A percentile compares a stretch with the other conserved stretches of the same genome.
These are phyloP conservation scores for Wickerhamomyces silvicola DNA, from an alignment of 805 yeast genomes.

Conservation along the genomic window DNA sequence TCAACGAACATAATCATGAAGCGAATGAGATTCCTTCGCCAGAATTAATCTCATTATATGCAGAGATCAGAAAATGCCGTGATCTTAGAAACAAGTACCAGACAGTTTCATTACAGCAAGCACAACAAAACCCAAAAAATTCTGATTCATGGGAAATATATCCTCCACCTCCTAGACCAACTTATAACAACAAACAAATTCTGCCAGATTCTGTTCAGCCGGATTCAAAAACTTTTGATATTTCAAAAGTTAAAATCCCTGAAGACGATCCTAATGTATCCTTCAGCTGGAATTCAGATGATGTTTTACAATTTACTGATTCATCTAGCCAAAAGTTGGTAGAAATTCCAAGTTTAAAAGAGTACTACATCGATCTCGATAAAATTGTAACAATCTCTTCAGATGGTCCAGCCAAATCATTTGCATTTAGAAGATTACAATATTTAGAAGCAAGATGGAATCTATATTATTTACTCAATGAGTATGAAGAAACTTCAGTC, in stretches of 20 bases:
- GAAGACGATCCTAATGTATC: conserved; percentile 41
- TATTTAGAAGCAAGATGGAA: conserved; percentile 97
- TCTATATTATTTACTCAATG: conserved; percentile 78
- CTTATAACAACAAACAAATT: conserved; percentile 65
- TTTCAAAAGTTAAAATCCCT: conserved; percentile 36
- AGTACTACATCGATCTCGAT: conserved; percentile 80
- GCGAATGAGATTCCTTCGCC: conserved; percentile 56
- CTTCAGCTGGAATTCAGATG: conserved; percentile 49
- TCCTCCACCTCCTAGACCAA: conserved; percentile 92
- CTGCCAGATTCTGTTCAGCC: conserved; percentile 32
- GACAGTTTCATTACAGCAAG: conserved; percentile 61
- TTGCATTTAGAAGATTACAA: conserved; percentile 90
- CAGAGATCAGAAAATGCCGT: conserved; percentile 60
- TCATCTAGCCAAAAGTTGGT: conserved; percentile 30
- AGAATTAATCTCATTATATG: conserved; percentile 58
- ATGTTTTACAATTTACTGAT: conserved; percentile 60
- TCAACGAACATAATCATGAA: conserved; percentile 43
- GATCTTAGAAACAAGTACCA: conserved; percentile 74
- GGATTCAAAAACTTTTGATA: conserved; percentile 37
- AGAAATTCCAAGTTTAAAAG: conserved; percentile 74
- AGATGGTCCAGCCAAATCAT: conserved; percentile 95
- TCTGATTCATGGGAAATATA: conserved; percentile 66
- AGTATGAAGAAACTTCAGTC: conserved; percentile 85
- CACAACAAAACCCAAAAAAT: conserved; percentile 82
- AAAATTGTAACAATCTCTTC: conserved; percentile 67